Evolutionary conservation across 2,329 filamentous ascomycete genomes (phyloP).

Genomic region (Talaromyces marneffei): DNA sequence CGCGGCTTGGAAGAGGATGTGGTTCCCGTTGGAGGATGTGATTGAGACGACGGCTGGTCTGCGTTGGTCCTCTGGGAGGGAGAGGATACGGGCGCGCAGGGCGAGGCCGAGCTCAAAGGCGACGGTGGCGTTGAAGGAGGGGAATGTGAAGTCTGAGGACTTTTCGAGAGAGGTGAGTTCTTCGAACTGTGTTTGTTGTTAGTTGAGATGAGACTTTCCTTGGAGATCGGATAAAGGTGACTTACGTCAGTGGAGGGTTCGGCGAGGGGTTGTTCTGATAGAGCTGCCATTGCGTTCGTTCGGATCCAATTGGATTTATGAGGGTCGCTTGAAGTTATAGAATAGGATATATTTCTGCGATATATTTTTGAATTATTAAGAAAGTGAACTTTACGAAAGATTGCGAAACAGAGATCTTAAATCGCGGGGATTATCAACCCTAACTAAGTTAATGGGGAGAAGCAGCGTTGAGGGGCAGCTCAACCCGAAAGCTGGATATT

Average conservation of each 20-base stretch:
- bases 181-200: neutral
- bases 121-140: conserved; percentile 33
- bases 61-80: conserved; percentile 27
- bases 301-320: neutral
- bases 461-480: conserved; percentile 3
- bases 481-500: conserved; percentile 2
- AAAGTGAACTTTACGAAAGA: neutral
- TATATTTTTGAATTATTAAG: neutral
- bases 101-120: conserved; percentile 36
- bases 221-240: neutral
- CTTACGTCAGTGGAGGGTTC: conserved; percentile 10
- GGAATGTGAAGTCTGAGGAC: conserved; percentile 27
- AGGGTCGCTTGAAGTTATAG: neutral
- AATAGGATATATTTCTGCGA: neutral
- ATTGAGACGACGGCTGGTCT: conserved; percentile 40
- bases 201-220: neutral
- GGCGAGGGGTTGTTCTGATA: neutral
- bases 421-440: neutral
- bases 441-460: neutral
- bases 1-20: conserved; percentile 64
- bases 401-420: neutral
- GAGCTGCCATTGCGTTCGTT: conserved; percentile 5
- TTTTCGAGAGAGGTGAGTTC: neutral
- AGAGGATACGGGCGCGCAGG: conserved; percentile 34
- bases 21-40: conserved; percentile 31